A percentile compares a stretch with the other conserved stretches of the same genome.
phyloP scores from a whole-genome alignment of 2,329 filamentous ascomycete species.

The Fusarium abutilonis region DNA sequence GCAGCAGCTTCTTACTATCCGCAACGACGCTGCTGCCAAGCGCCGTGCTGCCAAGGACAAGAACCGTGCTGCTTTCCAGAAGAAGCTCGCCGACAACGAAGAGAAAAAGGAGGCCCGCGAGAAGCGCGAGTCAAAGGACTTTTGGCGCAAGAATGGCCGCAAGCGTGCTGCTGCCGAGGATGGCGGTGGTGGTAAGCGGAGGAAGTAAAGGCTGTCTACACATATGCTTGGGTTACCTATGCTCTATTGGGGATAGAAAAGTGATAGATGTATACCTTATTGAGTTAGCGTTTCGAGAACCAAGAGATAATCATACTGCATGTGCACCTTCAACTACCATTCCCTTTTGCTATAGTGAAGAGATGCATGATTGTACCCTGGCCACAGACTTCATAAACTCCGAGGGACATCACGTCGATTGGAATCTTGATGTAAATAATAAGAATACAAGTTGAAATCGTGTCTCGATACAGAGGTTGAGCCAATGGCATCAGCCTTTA shows the following conservation, averaged over 20 bases:
- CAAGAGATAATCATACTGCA: conserved; percentile 24
- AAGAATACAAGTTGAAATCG: conserved; percentile 34
- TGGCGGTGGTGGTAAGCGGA: conserved; percentile 52
- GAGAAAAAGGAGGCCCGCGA: conserved; percentile 89
- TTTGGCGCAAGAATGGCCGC: conserved; percentile 90
- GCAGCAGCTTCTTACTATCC: conserved; percentile 89
- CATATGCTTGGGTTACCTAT: neutral
- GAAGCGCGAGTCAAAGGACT: conserved; percentile 92
- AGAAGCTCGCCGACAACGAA: conserved; percentile 81
- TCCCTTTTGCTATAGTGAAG: no score
- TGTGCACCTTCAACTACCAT: neutral
- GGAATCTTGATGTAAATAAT: neutral
- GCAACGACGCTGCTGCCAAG: conserved; percentile 91
- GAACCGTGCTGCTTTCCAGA: conserved; percentile 79
- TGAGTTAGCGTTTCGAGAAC: conserved; percentile 42
- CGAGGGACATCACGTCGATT: neutral
- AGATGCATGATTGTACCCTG: no score
- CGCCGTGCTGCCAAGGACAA: conserved; percentile 87
- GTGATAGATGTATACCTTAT: conserved; percentile 38
- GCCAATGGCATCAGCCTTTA: conserved; percentile 21
- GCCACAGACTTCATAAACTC: neutral
- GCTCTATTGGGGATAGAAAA: conserved; percentile 18
- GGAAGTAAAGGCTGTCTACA: conserved; percentile 37
- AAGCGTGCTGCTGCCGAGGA: conserved; percentile 62
- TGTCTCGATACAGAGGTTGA: conserved; percentile 38